Evolutionary conservation across 495 filamentous ascomycete genomes (phyloP).

Genomic region (Aspergillus campestris): DNA sequence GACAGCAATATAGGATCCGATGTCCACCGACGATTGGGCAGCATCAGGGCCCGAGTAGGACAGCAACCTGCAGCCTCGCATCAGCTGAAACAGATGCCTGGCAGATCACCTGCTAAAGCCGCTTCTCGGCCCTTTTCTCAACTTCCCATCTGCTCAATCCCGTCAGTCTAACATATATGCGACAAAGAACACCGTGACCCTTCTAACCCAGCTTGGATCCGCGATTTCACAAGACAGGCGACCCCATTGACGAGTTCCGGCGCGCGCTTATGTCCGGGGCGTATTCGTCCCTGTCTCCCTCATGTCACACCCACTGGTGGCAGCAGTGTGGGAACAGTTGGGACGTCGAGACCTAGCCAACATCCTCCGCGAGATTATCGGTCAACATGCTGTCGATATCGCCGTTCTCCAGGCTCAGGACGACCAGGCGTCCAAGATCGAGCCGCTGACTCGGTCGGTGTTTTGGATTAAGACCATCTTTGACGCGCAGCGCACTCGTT

Average conservation of each 20-base stretch:
- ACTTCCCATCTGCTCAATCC: too few species aligned
- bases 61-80: slow-evolving; percentile 17
- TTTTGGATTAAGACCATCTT: slow-evolving; percentile 23
- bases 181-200: too few species aligned
- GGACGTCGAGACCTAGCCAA: slow-evolving; percentile 20
- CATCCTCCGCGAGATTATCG: slow-evolving; percentile 22
- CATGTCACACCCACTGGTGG: slow-evolving; percentile 25
- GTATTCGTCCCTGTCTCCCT: slow-evolving; percentile 5
- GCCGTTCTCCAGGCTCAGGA: slow-evolving; percentile 11
- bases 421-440: slow-evolving; percentile 8
- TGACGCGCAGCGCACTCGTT: slow-evolving; percentile 19
- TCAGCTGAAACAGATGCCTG: slow-evolving; percentile 11
- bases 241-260: not conserved
- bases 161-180: too few species aligned
- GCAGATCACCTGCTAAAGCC: too few species aligned
- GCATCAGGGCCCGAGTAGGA: slow-evolving; percentile 7
- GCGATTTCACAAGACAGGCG: too few species aligned
- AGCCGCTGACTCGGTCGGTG: slow-evolving; percentile 14
- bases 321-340: slow-evolving; percentile 24
- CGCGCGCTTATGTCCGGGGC: slow-evolving; percentile 9
- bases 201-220: too few species aligned
- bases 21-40: too few species aligned
- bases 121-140: too few species aligned
- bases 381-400: slow-evolving; percentile 16
- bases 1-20: too few species aligned